Evolutionary conservation across 2,329 filamentous ascomycete genomes (phyloP).

Genomic region (Ustulina deusta): DNA sequence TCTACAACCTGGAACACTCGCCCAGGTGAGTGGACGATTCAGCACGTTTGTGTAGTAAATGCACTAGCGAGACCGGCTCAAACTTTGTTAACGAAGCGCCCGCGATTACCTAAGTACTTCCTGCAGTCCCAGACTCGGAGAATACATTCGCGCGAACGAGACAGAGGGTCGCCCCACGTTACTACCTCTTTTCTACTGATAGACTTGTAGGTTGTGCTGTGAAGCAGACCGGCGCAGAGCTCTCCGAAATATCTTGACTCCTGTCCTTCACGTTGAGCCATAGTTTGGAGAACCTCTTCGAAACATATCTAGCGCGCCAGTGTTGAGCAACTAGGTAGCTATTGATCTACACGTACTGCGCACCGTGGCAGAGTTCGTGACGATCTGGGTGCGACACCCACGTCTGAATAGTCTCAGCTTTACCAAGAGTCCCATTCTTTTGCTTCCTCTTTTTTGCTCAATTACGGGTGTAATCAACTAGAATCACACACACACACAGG

Average conservation of each 20-base stretch:
- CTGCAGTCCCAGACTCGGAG: too few relatives aligned
- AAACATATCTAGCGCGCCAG: too few relatives aligned
- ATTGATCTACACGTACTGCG: too few relatives aligned
- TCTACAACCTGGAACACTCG: not conserved
- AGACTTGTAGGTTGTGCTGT: constrained; percentile 10
- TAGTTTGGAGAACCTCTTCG: constrained; percentile 1
- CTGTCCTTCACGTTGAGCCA: not conserved
- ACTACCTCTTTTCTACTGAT: not conserved
- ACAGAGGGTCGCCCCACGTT: constrained; percentile 4
- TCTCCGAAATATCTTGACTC: constrained; percentile 10
- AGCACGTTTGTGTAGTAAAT: constrained; percentile 3
- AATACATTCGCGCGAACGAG: constrained; percentile 1
- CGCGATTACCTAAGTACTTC: too few relatives aligned
- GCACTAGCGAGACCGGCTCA: constrained; percentile 6
- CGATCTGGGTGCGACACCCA: too few relatives aligned
- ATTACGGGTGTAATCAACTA: too few relatives aligned
- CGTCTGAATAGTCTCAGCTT: too few relatives aligned
- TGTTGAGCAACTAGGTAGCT: too few relatives aligned
- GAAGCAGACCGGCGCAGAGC: not conserved
- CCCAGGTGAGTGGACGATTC: constrained; percentile 6
- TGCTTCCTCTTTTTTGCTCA: too few relatives aligned
- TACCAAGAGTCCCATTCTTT: too few relatives aligned
- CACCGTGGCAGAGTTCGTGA: too few relatives aligned
- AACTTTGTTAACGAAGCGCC: constrained; percentile 14
- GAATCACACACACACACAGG: not conserved